Base-by-base conservation (phyloP, 331 rosid genomes). In the Quercus phellos region DNA sequence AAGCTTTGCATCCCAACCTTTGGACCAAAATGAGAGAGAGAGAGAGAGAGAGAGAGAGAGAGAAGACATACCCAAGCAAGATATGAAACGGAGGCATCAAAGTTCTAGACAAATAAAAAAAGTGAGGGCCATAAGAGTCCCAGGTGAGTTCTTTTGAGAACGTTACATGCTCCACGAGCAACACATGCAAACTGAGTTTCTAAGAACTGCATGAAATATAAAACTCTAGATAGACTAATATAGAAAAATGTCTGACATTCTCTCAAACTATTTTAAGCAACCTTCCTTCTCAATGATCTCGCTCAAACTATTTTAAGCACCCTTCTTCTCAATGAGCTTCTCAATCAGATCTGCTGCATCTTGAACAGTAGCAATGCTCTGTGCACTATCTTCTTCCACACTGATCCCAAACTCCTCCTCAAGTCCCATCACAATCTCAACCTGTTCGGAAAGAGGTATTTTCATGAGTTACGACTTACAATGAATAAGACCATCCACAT, bases 391-490 rank as follows among this genome's bases (percentile, higher is more conserved):
- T 84, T 93, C 98, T 84, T 91, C 98, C 81, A 93, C 98, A 7
- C 87, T 90, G 69, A 93, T 93, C 0, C 94, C 97, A 66, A 93
- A 93, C 12, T 76, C 90, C 83, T 93, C 98, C 76, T 93, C 97
- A 63, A 93, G 97, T 75, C 95, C 95, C 98, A 91, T 91, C 85
- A 93, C 98, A 81, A 93, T 93, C 88, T 93, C 97, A 79, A 93
- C 97, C 98, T 93, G 73, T 70, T 74, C 18, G 27, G 43, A 55
- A 32, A 19, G 21, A 30, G 12, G 10, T 14, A 18, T 18, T 6
- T 22, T 51, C 12, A 72, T 51, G 30, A 35, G 22, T 11, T 24
- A 22, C 1, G 4, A 21, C 24, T 5, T 8, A 58, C 30, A 58
- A 38, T 8, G 46, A 38, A 38, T 38, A 38, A 38, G 46, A 38